phyloP scores from a whole-genome alignment of 192 early-diverging fungal genomes.

The Irineochytrium annulatum region DNA sequence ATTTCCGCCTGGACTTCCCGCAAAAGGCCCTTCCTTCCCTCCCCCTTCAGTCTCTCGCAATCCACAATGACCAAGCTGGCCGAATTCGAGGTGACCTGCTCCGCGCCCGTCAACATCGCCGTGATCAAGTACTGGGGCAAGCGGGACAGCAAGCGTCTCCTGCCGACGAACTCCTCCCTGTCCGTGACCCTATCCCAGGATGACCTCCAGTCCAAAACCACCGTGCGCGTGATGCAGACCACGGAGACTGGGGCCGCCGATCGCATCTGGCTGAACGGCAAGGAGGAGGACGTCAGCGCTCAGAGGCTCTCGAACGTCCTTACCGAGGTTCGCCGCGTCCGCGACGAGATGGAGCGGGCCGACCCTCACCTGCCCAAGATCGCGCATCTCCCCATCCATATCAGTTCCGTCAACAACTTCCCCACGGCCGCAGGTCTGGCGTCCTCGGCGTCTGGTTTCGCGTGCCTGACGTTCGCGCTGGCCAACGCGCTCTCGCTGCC shows the following conservation, averaged over 20 bases:
- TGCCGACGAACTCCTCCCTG: constrained; percentile 97
- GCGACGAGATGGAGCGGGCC: constrained; percentile 34
- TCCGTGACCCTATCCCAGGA: constrained; percentile 96
- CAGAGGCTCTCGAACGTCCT: constrained; percentile 84
- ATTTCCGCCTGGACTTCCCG: no score
- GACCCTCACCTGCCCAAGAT: constrained; percentile 47
- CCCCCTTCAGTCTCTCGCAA: no score
- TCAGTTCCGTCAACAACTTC: constrained; percentile 99
- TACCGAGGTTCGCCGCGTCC: constrained; percentile 67
- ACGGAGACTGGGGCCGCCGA: constrained; percentile 38
- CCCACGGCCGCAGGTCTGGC: constrained; percentile 98
- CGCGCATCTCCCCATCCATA: constrained; percentile 67
- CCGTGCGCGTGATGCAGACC: constrained; percentile 57
- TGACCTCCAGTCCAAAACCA: constrained; percentile 92
- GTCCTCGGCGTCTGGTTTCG: constrained; percentile 94
- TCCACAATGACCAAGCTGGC: background rate
- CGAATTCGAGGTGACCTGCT: constrained; percentile 74
- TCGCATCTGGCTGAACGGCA: constrained; percentile 94
- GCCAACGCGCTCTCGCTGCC: constrained; percentile 32
- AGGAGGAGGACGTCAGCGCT: constrained; percentile 75
- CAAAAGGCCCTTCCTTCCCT: no score
- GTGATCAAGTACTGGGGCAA: constrained; percentile 99
- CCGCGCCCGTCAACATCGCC: constrained; percentile 98
- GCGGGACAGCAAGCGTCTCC: constrained; percentile 79
- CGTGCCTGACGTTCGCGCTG: constrained; percentile 84